Evolutionary conservation across 2,329 filamentous ascomycete genomes (phyloP).

Genomic region (Bipolaris bicolor): DNA sequence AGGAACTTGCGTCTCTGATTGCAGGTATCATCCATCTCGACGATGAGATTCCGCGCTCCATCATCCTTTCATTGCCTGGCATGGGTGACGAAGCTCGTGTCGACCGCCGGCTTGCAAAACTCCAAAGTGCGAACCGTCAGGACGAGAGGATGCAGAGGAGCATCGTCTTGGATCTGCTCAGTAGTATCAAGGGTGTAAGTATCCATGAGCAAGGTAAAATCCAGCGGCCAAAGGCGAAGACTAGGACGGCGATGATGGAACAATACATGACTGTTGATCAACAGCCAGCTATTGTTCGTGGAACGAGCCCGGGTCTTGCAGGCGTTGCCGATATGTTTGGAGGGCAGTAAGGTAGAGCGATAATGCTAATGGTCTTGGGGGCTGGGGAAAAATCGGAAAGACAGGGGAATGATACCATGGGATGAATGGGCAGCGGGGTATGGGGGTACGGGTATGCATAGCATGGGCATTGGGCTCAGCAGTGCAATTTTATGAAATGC

Average conservation of each 20-base stretch:
- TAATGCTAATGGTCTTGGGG: background rate
- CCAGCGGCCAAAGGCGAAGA: constrained; percentile 45
- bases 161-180: constrained; percentile 81
- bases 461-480: background rate
- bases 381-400: background rate
- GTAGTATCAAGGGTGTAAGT: constrained; percentile 85
- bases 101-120: constrained; percentile 55
- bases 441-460: background rate
- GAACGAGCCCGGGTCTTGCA: constrained; percentile 50
- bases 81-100: constrained; percentile 70
- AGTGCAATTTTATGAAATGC: background rate
- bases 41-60: constrained; percentile 70
- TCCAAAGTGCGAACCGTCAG: constrained; percentile 55
- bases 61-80: constrained; percentile 81
- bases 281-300: constrained; percentile 44
- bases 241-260: constrained; percentile 44
- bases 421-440: background rate
- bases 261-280: constrained; percentile 53
- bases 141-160: constrained; percentile 77
- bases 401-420: background rate
- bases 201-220: constrained; percentile 94
- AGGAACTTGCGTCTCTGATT: constrained; percentile 86
- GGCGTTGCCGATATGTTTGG: constrained; percentile 56
- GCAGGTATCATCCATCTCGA: constrained; percentile 84
- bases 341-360: constrained; percentile 7